These are phyloP conservation scores for Leishmania martiniquensis DNA, from an alignment of 208 protist genomes.

Conservation along the genomic window DNA sequence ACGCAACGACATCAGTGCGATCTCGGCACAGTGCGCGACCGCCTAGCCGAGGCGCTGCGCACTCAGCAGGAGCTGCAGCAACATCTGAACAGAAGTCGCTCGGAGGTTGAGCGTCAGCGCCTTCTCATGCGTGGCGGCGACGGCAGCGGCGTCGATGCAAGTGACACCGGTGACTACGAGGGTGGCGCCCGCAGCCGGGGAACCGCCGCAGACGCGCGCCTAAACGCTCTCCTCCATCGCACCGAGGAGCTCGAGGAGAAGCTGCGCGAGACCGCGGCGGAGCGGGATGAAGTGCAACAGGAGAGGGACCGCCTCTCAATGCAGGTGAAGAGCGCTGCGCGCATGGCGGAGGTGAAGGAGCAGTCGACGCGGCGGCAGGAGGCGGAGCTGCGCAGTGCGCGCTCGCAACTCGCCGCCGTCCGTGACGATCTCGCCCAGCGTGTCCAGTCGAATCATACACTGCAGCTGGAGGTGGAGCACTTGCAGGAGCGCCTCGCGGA, in stretches of 20 bases:
- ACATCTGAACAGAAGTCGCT: conserved; percentile 35
- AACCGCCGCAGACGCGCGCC: conserved; percentile 34
- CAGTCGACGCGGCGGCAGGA: conserved; percentile 51
- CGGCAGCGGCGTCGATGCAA: conserved; percentile 6
- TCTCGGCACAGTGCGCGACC: conserved; percentile 44
- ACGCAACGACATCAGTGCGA: conserved; percentile 45
- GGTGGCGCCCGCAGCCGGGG: conserved; percentile 1
- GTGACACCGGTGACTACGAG: conserved; percentile 1
- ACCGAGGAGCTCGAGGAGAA: conserved; percentile 41
- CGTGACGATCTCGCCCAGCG: conserved; percentile 57
- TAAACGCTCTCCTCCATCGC: conserved; percentile 47
- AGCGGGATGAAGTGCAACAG: conserved; percentile 41
- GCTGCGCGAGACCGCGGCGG: conserved; percentile 27
- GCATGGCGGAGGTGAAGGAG: conserved; percentile 48
- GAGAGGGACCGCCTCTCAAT: conserved; percentile 55
- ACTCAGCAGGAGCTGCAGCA: conserved; percentile 35
- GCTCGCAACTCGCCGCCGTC: conserved; percentile 43
- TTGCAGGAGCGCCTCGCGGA: conserved; percentile 44
- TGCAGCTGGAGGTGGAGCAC: conserved; percentile 55
- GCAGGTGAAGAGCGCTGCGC: conserved; percentile 38
- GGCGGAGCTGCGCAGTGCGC: conserved; percentile 42
- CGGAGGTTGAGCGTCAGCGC: conserved; percentile 34
- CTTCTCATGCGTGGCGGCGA: conserved; percentile 20
- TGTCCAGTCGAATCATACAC: conserved; percentile 40
- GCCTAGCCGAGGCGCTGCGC: conserved; percentile 44